A percentile compares a stretch with the other conserved stretches of the same genome.
Evolutionary conservation across 192 early-diverging fungal species (phyloP).

Genomic region (Phycomyces nitens): DNA sequence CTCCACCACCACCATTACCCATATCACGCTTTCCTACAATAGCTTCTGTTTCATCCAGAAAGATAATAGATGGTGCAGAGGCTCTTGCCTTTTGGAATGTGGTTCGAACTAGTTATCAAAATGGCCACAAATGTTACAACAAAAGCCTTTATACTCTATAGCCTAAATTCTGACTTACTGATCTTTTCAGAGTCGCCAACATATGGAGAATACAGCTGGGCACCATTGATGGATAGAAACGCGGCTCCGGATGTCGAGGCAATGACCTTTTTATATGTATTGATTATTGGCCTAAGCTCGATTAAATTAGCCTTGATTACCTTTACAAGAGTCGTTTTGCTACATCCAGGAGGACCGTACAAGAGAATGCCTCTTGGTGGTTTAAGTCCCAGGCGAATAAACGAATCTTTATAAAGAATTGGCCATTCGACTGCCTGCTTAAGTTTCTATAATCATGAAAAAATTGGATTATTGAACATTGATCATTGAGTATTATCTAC

Average conservation of each 20-base stretch:
- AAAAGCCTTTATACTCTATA: too few relatives aligned
- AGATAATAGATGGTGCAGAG: constrained; percentile 80
- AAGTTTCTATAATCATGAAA: constrained; percentile 56
- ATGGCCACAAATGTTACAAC: too few relatives aligned
- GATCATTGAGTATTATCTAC: too few relatives aligned
- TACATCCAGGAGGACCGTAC: constrained; percentile 96
- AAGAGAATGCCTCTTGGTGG: constrained; percentile 87
- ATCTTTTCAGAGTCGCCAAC: constrained; percentile 85
- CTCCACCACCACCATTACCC: constrained; percentile 46
- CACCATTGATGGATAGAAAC: constrained; percentile 78
- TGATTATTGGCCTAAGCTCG: not conserved
- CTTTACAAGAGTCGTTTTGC: constrained; percentile 93
- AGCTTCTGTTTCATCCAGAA: constrained; percentile 96
- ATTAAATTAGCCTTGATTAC: constrained; percentile 20
- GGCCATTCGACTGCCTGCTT: constrained; percentile 92
- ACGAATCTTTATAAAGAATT: constrained; percentile 61
- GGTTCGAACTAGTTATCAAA: constrained; percentile 51
- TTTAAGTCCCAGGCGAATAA: constrained; percentile 71
- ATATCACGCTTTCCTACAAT: constrained; percentile 86
- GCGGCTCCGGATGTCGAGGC: constrained; percentile 76
- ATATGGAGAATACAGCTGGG: constrained; percentile 72
- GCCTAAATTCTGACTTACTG: constrained; percentile 44
- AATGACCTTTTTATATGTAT: constrained; percentile 49
- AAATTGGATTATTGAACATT: too few relatives aligned
- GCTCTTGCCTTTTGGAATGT: constrained; percentile 80